A percentile compares a stretch with the other conserved stretches of the same genome.
Conservation (phyloP, 1,284 basidiomycete genomes). For the Filobasidium uniguttulatum region DNA sequence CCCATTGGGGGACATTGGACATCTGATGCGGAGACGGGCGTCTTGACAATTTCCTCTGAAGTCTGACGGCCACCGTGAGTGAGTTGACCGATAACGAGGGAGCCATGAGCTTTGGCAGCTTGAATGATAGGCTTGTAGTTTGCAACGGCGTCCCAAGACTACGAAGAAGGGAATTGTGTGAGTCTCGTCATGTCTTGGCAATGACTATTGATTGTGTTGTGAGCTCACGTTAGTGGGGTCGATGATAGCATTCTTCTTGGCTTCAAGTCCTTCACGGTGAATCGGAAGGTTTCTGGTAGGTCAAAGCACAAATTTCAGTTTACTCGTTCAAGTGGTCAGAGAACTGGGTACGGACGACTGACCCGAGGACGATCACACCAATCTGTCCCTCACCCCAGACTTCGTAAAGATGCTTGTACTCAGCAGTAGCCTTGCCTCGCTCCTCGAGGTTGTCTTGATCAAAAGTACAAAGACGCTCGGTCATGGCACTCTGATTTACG, state of each 20-base stretch:
- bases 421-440: constrained; percentile 22
- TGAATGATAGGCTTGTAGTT: constrained; percentile 31
- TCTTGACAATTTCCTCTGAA: constrained; percentile 21
- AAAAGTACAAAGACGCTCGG: constrained; percentile 29
- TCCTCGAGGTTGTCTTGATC: constrained; percentile 20
- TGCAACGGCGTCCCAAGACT: constrained; percentile 21
- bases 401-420: constrained; percentile 26
- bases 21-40: constrained; percentile 30
- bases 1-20: constrained; percentile 20
- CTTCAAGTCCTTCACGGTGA: constrained; percentile 24
- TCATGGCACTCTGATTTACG: constrained; percentile 27
- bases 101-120: constrained; percentile 36
- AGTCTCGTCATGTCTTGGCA: not conserved
- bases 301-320: not conserved
- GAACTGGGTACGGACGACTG: not conserved
- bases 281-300: constrained; percentile 26
- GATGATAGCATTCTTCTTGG: constrained; percentile 26
- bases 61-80: constrained; percentile 38
- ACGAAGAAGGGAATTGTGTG: not conserved
- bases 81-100: constrained; percentile 37
- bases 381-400: constrained; percentile 32
- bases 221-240: constrained; percentile 16
- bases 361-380: constrained; percentile 21
- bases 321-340: not conserved
- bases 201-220: too few relatives aligned